Evolutionary conservation across 2,329 filamentous ascomycete genomes (phyloP), one percentile per base, ranked within the genome.

Genomic region (Colletotrichum graminicola): DNA sequence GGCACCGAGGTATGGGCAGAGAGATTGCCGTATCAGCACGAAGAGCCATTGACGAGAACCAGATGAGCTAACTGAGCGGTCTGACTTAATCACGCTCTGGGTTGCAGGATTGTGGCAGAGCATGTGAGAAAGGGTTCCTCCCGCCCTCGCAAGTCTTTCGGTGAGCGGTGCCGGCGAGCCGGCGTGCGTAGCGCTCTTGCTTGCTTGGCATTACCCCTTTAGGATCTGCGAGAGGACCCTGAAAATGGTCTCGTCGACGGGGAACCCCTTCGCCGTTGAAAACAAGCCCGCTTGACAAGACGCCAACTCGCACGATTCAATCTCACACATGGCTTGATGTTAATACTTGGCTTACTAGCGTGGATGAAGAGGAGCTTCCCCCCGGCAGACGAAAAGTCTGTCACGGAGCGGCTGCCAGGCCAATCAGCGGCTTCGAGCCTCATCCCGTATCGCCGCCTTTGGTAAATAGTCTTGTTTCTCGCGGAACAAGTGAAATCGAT

Each of bases 71-170:
- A 14, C 11, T 29, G 11, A 29, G 29, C 29, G 29, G 29, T 21
- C 59, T 21, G n/a, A 14, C 43, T 21, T 7, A 45, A 32, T 49
- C 41, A 32, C 45, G 59, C 43, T 39, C 11, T 16, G 43, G 59
- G 21, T 23, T 34, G 59, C 21, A 62, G 26, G 29, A 51, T 36
- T 49, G 59, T 14, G 59, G 36, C 57, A n/a, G 5, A 23, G 45
- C 18, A 61, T 14, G 57, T 49, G 43, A 61, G 57, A 61, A 45
- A 21, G 26, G 18, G 39, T 39, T 29, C 39, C 43, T 43, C 41
- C 16, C 41, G 41, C 8, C 4, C 23, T 36, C 16, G 21, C 18
- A 39, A 39, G 59, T 51, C 32, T 18, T 29, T n/a, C 45, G 36
- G 29, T 51, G 29, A 62, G 43, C 23, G 18, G 8, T 23, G 23